Percentiles rank a stretch among this genome's conserved stretches.
Evolutionary conservation across 176 grass and related monocot genomes (phyloP).

Genomic region (Juncus inflexus): DNA sequence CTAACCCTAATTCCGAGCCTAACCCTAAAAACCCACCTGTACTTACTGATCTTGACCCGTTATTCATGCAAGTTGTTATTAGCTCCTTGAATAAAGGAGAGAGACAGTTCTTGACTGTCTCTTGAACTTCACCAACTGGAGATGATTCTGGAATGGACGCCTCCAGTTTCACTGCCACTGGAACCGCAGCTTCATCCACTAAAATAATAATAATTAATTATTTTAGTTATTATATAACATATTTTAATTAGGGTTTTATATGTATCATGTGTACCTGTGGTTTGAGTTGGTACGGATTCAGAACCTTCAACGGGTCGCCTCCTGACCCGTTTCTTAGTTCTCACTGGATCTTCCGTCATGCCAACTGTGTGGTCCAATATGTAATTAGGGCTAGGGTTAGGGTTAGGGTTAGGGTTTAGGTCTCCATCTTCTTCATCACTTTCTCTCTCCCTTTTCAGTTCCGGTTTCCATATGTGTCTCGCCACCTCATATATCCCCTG

Average conservation of each 20-base stretch:
- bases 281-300: conserved; percentile 18
- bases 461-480: conserved; percentile 66
- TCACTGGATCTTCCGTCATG: conserved; percentile 32
- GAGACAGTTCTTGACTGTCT: conserved; percentile 45
- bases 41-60: conserved; percentile 28
- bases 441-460: conserved; percentile 45
- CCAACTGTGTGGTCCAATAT: conserved; percentile 1
- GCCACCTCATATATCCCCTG: conserved; percentile 71
- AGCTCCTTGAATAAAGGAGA: conserved; percentile 75
- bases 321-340: conserved; percentile 39
- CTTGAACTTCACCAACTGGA: conserved; percentile 34
- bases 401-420: conserved; percentile 37
- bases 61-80: conserved; percentile 38
- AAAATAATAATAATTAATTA: conserved; percentile 7
- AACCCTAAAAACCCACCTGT: conserved; percentile 12
- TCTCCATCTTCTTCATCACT: conserved; percentile 75
- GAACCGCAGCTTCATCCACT: conserved; percentile 14
- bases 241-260: background rate
- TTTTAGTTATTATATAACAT: conserved; percentile 1
- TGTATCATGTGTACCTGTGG: background rate
- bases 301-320: conserved; percentile 43
- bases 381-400: conserved; percentile 27
- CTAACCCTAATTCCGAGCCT: conserved; percentile 35
- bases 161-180: conserved; percentile 31
- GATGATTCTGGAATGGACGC: conserved; percentile 28